Percentiles rank a stretch among this genome's conserved stretches.
Evolutionary conservation across 2,329 filamentous ascomycete species (phyloP).

Genomic region (Mollisia scopiformis): DNA sequence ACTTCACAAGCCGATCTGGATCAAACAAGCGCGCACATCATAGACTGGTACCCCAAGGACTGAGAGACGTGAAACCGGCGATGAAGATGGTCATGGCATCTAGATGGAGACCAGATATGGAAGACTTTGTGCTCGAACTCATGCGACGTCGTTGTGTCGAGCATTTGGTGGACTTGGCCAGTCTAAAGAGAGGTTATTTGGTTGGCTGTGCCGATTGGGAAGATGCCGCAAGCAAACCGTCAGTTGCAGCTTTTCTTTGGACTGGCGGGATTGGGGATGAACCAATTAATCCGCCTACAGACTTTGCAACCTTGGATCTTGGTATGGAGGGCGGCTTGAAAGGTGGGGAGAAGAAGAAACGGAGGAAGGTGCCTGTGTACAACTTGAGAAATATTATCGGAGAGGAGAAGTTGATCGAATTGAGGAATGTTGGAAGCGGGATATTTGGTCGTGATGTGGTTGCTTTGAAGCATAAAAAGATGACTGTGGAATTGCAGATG

Average conservation of each 20-base stretch:
- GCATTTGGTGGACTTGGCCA: slow-evolving; percentile 46
- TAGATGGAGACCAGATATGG: slow-evolving; percentile 59
- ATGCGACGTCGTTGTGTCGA: slow-evolving; percentile 52
- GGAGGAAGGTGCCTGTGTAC: slow-evolving; percentile 51
- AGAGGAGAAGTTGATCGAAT: slow-evolving; percentile 42
- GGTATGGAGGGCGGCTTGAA: slow-evolving; percentile 6
- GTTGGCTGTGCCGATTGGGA: slow-evolving; percentile 48
- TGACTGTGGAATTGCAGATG: slow-evolving; percentile 49
- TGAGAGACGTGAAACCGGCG: not conserved
- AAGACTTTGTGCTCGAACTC: slow-evolving; percentile 51
- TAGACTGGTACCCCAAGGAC: slow-evolving; percentile 6
- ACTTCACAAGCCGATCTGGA: not conserved
- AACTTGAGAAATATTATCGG: slow-evolving; percentile 57
- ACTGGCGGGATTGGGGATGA: slow-evolving; percentile 15
- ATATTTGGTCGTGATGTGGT: slow-evolving; percentile 37
- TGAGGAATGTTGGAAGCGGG: slow-evolving; percentile 37
- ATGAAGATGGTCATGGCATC: slow-evolving; percentile 22
- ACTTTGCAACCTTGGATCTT: slow-evolving; percentile 51
- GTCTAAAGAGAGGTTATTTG: slow-evolving; percentile 43
- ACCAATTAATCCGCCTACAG: slow-evolving; percentile 33
- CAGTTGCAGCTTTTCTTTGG: slow-evolving; percentile 32
- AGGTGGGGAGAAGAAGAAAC: slow-evolving; percentile 30
- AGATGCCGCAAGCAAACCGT: slow-evolving; percentile 42
- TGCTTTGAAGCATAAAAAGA: slow-evolving; percentile 45
- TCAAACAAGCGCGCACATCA: not conserved